Percentiles rank a stretch among this genome's conserved stretches.
These are phyloP conservation scores for Imleria badia DNA, from an alignment of 768 basidiomycete genomes.

Conservation along the genomic window DNA sequence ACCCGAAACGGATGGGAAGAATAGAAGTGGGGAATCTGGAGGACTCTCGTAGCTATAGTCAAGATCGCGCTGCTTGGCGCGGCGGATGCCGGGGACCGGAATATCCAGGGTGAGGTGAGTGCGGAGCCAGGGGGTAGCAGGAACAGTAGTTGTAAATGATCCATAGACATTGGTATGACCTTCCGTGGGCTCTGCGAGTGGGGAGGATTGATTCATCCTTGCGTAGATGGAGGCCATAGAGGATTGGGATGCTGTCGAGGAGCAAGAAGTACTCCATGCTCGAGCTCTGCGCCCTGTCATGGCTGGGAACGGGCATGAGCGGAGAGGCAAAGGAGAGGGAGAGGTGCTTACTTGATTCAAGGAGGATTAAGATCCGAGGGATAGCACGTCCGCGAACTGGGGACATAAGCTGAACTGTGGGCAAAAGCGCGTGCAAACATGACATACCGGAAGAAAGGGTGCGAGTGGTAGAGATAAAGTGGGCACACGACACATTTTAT, in stretches of 20 bases:
- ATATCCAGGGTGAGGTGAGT: slow-evolving; percentile 18
- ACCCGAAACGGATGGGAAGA: slow-evolving; percentile 12
- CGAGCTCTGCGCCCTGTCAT: slow-evolving; percentile 10
- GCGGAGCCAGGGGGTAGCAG: slow-evolving; percentile 34
- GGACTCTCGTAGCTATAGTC: slow-evolving; percentile 25
- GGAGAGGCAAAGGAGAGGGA: no score
- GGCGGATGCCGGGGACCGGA: slow-evolving; percentile 9
- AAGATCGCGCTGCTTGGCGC: neutral
- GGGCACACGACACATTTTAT: slow-evolving; percentile 31
- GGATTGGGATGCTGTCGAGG: slow-evolving; percentile 23
- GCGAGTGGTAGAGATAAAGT: neutral
- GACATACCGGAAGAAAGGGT: neutral
- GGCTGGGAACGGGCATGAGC: neutral
- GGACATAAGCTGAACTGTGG: neutral
- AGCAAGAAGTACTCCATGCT: slow-evolving; percentile 21
- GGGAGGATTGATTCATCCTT: slow-evolving; percentile 22
- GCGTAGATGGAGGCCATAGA: slow-evolving; percentile 26
- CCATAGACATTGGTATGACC: slow-evolving; percentile 32
- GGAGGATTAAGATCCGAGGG: neutral
- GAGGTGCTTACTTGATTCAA: neutral
- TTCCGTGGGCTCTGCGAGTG: slow-evolving; percentile 23
- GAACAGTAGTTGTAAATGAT: slow-evolving; percentile 40
- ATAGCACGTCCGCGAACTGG: neutral
- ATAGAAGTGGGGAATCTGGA: slow-evolving; percentile 30
- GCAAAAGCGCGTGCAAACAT: neutral